These are phyloP conservation scores for Termitomyces sp. DNA, from an alignment of 768 basidiomycete genomes.

Conservation along the genomic window DNA sequence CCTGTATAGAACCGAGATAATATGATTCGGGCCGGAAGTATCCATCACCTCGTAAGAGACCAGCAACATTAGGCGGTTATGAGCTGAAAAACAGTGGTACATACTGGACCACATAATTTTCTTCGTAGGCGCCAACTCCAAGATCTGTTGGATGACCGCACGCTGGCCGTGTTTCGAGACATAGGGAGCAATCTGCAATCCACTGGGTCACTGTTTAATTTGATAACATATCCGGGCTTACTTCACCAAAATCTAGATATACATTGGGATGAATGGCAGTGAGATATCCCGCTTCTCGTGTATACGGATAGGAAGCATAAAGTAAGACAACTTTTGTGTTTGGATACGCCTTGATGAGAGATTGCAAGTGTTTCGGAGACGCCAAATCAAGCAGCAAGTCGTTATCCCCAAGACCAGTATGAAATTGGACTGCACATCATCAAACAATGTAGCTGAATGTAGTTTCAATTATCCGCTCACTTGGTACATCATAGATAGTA, in stretches of 20 bases:
- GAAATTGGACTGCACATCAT: constrained; percentile 65
- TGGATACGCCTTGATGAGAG: constrained; percentile 59
- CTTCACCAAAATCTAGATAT: constrained; percentile 75
- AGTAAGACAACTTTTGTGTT: constrained; percentile 59
- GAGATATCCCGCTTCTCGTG: constrained; percentile 73
- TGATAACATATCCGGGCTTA: constrained; percentile 22
- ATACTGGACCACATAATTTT: constrained; percentile 80
- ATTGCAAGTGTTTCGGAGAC: constrained; percentile 63
- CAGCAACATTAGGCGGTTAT: neutral
- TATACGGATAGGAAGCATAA: constrained; percentile 75
- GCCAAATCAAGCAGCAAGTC: constrained; percentile 54
- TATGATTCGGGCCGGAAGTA: constrained; percentile 77
- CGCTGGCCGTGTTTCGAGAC: constrained; percentile 61
- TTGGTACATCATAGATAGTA: constrained; percentile 49
- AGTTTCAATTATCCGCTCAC: constrained; percentile 26
- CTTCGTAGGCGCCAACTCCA: constrained; percentile 70
- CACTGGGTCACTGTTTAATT: neutral
- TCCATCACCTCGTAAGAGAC: constrained; percentile 40
- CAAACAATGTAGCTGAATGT: neutral
- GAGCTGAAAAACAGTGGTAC: constrained; percentile 13
- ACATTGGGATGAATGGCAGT: constrained; percentile 68
- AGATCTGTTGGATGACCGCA: constrained; percentile 48
- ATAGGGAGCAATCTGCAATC: constrained; percentile 54
- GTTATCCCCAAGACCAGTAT: constrained; percentile 75
- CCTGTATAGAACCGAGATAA: constrained; percentile 62